Conservation (phyloP, 1,284 basidiomycete species). For the Bjerkandera adusta region DNA sequence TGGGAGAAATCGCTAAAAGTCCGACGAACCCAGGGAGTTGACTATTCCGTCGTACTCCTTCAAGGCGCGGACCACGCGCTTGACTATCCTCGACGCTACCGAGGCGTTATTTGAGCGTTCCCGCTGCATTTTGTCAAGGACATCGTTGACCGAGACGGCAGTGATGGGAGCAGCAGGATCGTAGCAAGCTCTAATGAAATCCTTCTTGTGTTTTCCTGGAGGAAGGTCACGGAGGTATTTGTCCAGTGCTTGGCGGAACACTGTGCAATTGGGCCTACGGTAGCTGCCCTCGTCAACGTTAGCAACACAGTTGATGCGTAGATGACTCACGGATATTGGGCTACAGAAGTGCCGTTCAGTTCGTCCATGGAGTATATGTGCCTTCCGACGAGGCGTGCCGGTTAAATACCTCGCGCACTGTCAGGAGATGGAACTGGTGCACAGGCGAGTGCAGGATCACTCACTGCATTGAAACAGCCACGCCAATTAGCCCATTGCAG, state of each 20-base stretch:
- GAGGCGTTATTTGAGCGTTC: neutral
- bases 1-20: neutral
- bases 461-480: too few relatives aligned
- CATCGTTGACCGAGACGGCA: neutral
- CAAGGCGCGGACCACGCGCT: neutral
- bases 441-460: too few relatives aligned
- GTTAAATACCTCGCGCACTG: too few relatives aligned
- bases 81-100: neutral
- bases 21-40: constrained; percentile 1
- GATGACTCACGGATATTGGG: too few relatives aligned
- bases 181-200: neutral
- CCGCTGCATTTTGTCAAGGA: neutral
- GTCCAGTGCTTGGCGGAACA: neutral
- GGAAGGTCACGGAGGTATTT: neutral
- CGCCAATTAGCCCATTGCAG: too few relatives aligned
- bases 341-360: too few relatives aligned
- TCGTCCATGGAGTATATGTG: too few relatives aligned
- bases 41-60: constrained; percentile 1
- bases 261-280: too few relatives aligned
- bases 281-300: too few relatives aligned
- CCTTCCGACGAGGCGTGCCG: too few relatives aligned
- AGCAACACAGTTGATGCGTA: too few relatives aligned
- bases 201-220: neutral
- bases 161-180: neutral
- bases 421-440: too few relatives aligned